Base-by-base conservation (phyloP, 176 grass and related monocot genomes). In the Calamus simplicifolius region DNA sequence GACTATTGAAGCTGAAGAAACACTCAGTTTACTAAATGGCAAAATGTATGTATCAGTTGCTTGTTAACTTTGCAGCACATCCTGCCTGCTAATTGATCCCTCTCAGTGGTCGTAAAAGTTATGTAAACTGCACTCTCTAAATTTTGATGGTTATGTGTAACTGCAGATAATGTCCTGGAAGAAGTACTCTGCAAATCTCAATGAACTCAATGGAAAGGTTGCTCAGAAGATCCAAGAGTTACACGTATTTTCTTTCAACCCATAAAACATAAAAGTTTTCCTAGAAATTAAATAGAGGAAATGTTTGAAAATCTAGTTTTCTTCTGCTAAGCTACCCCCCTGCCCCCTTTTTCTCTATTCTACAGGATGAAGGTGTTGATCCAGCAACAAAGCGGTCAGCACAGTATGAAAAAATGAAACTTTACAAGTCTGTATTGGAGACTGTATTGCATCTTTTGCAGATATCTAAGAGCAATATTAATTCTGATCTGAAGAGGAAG, bases 91-190 rank as follows among this genome's bases (percentile, higher is more conserved):
- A 7, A 35, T 35, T 35, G 31, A 35, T 7, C 6, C 31, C 6
- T 35, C 6, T 35, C 31, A 35, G 31, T 35, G 31, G 31, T 35
- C 31, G 7, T 35, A 35, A 2, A 35, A 35, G 31, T 8, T 35
- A 35, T 35, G 31, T 6, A 35, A 35, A 35, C 31, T 10, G 31
- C 31, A 35, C 8, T 35, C 31, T 35, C 6, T 35, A 7, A 35
- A 3, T 77, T 73, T 55, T 35, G 31, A 8, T 62, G 19, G 43
- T 70, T 13, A n/a, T 4, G 16, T 27, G 6, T 29, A 27, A 31
- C 53, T 19, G 74, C 75, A 96, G 92, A 57, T 96, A 31, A 90
- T 85, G 67, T 75, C 6, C 54, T 69, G 90, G 49, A 96, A 90
- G 13, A 57, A 75, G 17, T 81, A 90, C 72, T 90, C 68, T 58